phyloP scores from a whole-genome alignment of 148 eudicot genomes.

The Camellia sinensis region DNA sequence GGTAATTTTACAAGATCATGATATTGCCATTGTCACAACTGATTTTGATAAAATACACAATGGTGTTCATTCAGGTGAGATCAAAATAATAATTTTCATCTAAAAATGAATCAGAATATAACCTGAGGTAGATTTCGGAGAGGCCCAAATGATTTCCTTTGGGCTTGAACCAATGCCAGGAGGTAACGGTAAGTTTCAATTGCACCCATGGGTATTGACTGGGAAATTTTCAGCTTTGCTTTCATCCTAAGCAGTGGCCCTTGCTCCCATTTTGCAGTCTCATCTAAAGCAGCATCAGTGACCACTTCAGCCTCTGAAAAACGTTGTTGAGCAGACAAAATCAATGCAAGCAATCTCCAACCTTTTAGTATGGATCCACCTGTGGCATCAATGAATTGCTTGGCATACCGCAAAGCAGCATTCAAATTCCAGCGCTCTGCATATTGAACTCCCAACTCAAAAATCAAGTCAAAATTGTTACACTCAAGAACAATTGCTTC shows the following conservation, averaged over 20 bases:
- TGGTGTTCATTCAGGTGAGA: not conserved
- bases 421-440: slow-evolving; percentile 80
- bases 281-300: slow-evolving; percentile 91
- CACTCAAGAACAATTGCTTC: slow-evolving; percentile 53
- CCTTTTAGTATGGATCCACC: slow-evolving; percentile 86
- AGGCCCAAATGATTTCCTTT: slow-evolving; percentile 75
- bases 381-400: slow-evolving; percentile 73
- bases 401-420: slow-evolving; percentile 72
- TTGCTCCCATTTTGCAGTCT: slow-evolving; percentile 98
- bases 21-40: not conserved
- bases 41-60: not conserved
- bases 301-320: slow-evolving; percentile 87
- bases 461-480: slow-evolving; percentile 64
- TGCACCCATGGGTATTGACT: slow-evolving; percentile 72
- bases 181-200: slow-evolving; percentile 88
- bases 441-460: slow-evolving; percentile 76
- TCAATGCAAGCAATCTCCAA: slow-evolving; percentile 87
- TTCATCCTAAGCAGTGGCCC: slow-evolving; percentile 83
- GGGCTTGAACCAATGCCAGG: slow-evolving; percentile 90
- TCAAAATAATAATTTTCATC: not conserved
- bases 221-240: slow-evolving; percentile 81
- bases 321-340: slow-evolving; percentile 82
- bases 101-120: slow-evolving; percentile 14
- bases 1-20: slow-evolving; percentile 2
- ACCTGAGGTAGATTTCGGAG: slow-evolving; percentile 53